Evolutionary conservation across 495 filamentous ascomycete genomes (phyloP).

Genomic region (Pyrenopolyporus hunteri): DNA sequence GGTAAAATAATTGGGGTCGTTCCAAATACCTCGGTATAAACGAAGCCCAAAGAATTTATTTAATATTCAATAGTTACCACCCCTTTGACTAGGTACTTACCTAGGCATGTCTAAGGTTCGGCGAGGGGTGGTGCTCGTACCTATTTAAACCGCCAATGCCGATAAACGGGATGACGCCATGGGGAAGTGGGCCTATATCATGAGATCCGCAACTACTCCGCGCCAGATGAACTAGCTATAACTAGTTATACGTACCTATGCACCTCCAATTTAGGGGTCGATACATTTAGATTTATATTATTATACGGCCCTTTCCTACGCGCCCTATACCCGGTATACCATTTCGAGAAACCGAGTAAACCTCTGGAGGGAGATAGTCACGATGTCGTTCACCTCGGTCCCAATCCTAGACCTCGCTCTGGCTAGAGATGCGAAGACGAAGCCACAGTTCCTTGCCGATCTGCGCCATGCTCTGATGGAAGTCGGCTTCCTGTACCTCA

Average conservation of each 20-base stretch:
- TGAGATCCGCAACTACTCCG: constrained; percentile 1
- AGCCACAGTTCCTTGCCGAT: constrained; percentile 71
- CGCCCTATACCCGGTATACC: too few species aligned
- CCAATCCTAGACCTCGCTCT: constrained; percentile 81
- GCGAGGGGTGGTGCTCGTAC: too few species aligned
- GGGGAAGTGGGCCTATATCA: constrained; percentile 31
- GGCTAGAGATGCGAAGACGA: constrained; percentile 67
- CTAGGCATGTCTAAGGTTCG: too few species aligned
- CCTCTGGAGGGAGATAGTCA: too few species aligned
- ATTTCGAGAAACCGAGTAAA: too few species aligned
- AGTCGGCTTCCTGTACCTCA: constrained; percentile 92
- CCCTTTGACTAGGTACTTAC: too few species aligned
- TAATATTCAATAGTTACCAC: too few species aligned
- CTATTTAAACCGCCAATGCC: constrained; percentile 26
- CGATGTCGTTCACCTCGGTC: constrained; percentile 73
- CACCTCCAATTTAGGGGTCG: neutral
- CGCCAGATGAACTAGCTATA: neutral
- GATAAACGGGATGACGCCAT: constrained; percentile 45
- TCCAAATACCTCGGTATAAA: too few species aligned
- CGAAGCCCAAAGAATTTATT: too few species aligned
- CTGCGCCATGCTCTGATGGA: constrained; percentile 83
- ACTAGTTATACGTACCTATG: neutral
- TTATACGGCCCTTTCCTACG: neutral
- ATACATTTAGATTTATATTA: neutral
- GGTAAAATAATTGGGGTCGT: too few species aligned